Base-by-base conservation (phyloP, 2,329 filamentous ascomycete genomes). In the Colletotrichum higginsianum region DNA sequence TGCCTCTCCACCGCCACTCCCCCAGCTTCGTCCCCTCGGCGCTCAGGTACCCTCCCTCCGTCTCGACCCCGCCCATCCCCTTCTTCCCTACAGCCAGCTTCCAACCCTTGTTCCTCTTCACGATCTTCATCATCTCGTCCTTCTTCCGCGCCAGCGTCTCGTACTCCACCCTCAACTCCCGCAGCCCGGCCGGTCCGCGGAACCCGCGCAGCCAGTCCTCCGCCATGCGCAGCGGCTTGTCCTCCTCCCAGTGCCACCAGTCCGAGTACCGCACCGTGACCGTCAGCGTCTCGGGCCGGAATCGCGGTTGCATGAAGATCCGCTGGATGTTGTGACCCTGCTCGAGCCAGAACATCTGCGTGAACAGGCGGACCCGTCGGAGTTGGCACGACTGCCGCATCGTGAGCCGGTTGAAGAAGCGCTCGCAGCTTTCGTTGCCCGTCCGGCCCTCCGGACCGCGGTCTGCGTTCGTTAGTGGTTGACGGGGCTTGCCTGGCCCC, bases 221-320 rank as follows among this genome's bases (percentile, higher is more conserved):
- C 0, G 78, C 74, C 38, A 86, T 81, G 5, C 74, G 69, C 7
- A 87, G 76, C 2, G 77, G 78, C 4, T 74, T 52, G 61, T 85
- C 79, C 0, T 60, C 0, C 73, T 86, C 83, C 85, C 84, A 86
- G 21, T 61, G 77, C 83, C 84, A 86, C 79, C 85, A 87, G 71
- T 88, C 86, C 2, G 85, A 81, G 68, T 88, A 86, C 0, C 86
- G 82, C 9, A 88, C 80, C 0, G 85, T 87, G 13, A 88, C 75
- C 0, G 81, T 84, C 1, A 88, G 61, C 2, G 71, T 74, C 1
- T 76, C 77, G 0, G 84, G 84, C 8, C 75, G 69, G 42, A 86
- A 79, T 15, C 76, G 65, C 0, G 71, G 74, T 52, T 76, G 76
- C 0, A 26, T 18, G 0, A 85, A 73, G 0, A 85, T 61, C 0